Evolutionary conservation across 2,329 filamentous ascomycete species (phyloP), one percentile per base, ranked within the genome.

Genomic region (Fusarium drepaniforme): DNA sequence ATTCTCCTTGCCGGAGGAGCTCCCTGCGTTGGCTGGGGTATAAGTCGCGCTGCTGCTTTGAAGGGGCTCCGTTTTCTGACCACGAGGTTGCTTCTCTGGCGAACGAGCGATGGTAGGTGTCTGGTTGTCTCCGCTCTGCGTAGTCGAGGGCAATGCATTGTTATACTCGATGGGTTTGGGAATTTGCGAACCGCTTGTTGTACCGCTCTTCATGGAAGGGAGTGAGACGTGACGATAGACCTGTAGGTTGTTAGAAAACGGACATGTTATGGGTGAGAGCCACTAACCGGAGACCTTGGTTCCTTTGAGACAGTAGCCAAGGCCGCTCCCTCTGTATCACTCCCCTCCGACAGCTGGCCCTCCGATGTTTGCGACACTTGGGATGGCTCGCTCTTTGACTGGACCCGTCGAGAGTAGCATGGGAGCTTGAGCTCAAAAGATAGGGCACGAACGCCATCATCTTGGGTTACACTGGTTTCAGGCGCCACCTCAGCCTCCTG

Each of bases 311-410:
- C 62, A 8, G 51, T 30, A 21, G 33, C 42, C 15, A 69, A 51
- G 25, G 23, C 57, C 13, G 30, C n/a, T n/a, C 60, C 38, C 12
- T 74, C 72, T 21, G 57, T 38, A 11, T 68, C 71, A 30, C 59
- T 46, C 21, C 40, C 69, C n/a, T 81, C 80, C 8, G 75, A 56
- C 18, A 56, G 18, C 28, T 56, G 49, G 18, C 40, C 69, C 23
- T 81, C 80, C 11, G 75, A 67, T 9, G 74, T 73, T 49, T 79
- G 72, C 2, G 76, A 77, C 13, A 61, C 63, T 16, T 81, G 78
- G 3, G 76, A 79, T 37, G 86, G 85, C 75, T 88, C 86, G 71
- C 86, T 88, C 75, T 85, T 87, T 57, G 86, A 87, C 69, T 88
- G 84, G 25, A 85, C 80, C 42, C 86, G 82, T n/a, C 85, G 82